Conservation (phyloP, 805 yeast species). For the Lipomyces yamadae region DNA sequence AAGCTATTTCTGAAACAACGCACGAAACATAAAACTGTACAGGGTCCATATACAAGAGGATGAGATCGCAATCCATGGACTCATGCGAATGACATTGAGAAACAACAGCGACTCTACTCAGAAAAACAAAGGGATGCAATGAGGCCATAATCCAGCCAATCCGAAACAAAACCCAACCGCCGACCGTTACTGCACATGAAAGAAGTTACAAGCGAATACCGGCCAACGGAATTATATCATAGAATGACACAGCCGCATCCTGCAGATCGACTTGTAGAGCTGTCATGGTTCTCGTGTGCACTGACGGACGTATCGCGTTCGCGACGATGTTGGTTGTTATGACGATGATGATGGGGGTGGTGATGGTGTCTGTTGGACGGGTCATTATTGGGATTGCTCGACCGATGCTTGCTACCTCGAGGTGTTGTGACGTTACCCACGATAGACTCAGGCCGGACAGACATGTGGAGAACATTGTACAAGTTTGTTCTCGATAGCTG, state of each 20-base stretch:
- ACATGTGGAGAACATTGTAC: slow-evolving; percentile 35
- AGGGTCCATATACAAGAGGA: background rate
- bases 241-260: slow-evolving; percentile 32
- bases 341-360: slow-evolving; percentile 2
- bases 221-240: background rate
- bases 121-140: background rate
- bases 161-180: slow-evolving; percentile 5
- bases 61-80: background rate
- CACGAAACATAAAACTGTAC: background rate
- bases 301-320: background rate
- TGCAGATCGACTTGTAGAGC: slow-evolving; percentile 6
- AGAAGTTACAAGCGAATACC: background rate
- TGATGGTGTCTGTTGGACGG: slow-evolving; percentile 9
- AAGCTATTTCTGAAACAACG: background rate
- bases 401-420: slow-evolving; percentile 2
- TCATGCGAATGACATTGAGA: background rate
- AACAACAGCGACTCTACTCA: background rate
- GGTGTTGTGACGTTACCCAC: slow-evolving; percentile 12
- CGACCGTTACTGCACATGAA: background rate
- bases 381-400: slow-evolving; percentile 7
- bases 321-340: slow-evolving; percentile 2
- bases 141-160: background rate
- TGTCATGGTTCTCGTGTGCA: background rate
- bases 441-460: slow-evolving; percentile 32
- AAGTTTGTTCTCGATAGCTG: slow-evolving; percentile 20